Base-by-base conservation (phyloP, 768 basidiomycete genomes). In the Xerocomellus intermedius region DNA sequence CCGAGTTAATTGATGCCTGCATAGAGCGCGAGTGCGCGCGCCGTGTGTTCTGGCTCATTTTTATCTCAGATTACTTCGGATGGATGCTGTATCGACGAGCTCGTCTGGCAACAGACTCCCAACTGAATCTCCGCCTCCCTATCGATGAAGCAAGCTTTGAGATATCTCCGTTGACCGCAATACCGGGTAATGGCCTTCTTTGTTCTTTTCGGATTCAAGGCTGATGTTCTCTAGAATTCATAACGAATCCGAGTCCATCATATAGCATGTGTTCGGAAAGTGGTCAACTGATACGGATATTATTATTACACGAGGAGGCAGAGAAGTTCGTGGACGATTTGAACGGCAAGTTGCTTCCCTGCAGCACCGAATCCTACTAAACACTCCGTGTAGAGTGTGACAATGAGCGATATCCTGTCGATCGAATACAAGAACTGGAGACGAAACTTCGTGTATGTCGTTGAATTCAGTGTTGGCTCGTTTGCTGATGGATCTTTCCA, bases 131-230 rank as follows among this genome's bases (percentile, higher is more conserved):
- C 41, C 81, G 85, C 46, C 75, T 92, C 35, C 90, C 90, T n/a
- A 82, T 84, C 8, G 89, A 91, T 64, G 90, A 92, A 69, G 84
- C 87, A 9, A 85, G 82, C 67, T 92, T 91, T 63, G 89, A 92
- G 68, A 73, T 92, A 53, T 82, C 82, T 26, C 82, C 82, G 24
- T 49, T 73, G 52, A 61, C 72, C 12, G 59, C 71, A 48, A 39
- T 72, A 48, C 70, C 72, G 54, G 71, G 71, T 74, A 58, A 48
- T 46, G 26, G 8, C 38, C 47, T 48, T 13, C 52, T 38, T 45
- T 24, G 12, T 32, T 24, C 17, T 39, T 45, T 28, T 62, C 19
- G 4, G 30, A 56, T 35, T 41, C 5, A n/a, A 32, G 5, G n/a
- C 36, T 54, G 51, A 68, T 42, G 41, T 52, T 38, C 5, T 5